Evolutionary conservation across 1,284 basidiomycete genomes (phyloP), one percentile per base, ranked within the genome.

Genomic region (Chalciporus sp.): DNA sequence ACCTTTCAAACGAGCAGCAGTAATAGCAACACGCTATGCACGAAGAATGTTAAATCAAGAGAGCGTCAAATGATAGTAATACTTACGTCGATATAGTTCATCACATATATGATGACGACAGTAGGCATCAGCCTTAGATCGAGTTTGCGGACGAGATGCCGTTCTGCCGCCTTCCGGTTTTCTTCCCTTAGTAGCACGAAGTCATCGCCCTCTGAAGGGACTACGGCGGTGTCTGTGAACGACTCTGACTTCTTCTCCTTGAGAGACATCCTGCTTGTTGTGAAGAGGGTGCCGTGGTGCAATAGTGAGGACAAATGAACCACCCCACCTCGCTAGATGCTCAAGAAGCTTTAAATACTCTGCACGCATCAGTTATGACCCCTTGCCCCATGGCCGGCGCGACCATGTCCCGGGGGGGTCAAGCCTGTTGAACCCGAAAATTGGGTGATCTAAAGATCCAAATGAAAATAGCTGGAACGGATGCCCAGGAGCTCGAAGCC

Each of bases 81-180:
- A 70, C 78, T 52, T 54, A 86, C 85, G 61, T 86, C 84, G 48
- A 87, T 85, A 59, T 85, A 86, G 60, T 88, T 88, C 81, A 87
- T 80, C 52, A 88, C 75, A 60, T 77, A 86, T 51, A 88, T 83
- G 29, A 84, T 42, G 43, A 83, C 76, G 51, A 88, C 80, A 0
- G 81, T 83, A 0, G 85, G 84, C 56, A 88, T 64, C 1, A 88
- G 67, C 40, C 86, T 73, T 52, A 70, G 69, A 59, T 88, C 86
- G 41, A 88, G 73, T 60, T 77, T 83, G 39, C 81, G 74, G n/a
- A 82, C 70, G 1, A 84, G 71, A 50, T 60, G 71, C 35, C 71
- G 71, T 57, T 79, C 80, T 11, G 69, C 74, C 4, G 28, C 47
- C 14, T 23, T 28, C 23, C 61, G 51, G 41, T 53, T 49, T 0